phyloP scores from a whole-genome alignment of 768 basidiomycete genomes.

The Crassisporium funariophilum region DNA sequence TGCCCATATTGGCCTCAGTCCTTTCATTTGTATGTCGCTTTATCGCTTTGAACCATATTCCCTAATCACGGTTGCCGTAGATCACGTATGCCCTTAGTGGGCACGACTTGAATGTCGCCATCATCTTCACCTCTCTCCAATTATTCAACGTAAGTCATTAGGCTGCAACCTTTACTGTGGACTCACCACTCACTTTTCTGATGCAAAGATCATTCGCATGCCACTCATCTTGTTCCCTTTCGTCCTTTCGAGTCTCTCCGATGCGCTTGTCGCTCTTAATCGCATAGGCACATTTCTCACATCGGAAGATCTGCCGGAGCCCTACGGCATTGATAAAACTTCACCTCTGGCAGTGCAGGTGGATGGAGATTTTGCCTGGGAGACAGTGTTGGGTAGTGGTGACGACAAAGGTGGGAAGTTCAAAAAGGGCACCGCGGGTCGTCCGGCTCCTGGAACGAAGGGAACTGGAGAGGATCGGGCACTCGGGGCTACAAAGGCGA shows the following conservation, averaged over 20 bases:
- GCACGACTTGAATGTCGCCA: slow-evolving; percentile 53
- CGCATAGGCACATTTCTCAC: slow-evolving; percentile 54
- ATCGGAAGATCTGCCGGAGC: slow-evolving; percentile 55
- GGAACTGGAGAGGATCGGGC: neutral
- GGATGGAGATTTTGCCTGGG: slow-evolving; percentile 57
- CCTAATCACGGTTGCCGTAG: slow-evolving; percentile 31
- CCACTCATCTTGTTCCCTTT: slow-evolving; percentile 61
- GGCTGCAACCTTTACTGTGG: neutral
- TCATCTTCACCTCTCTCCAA: slow-evolving; percentile 60
- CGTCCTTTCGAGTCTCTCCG: slow-evolving; percentile 49
- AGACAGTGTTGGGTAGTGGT: slow-evolving; percentile 31
- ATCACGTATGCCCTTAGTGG: slow-evolving; percentile 65
- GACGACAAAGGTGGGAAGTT: slow-evolving; percentile 17
- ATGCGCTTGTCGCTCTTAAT: slow-evolving; percentile 52
- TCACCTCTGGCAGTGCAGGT: slow-evolving; percentile 44
- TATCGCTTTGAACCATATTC: neutral
- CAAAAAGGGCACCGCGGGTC: neutral
- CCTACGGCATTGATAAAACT: slow-evolving; percentile 44
- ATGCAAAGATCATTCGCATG: slow-evolving; percentile 50
- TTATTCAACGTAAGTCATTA: slow-evolving; percentile 55
- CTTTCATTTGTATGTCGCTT: slow-evolving; percentile 49
- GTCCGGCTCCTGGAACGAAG: slow-evolving; percentile 1
- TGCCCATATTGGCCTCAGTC: slow-evolving; percentile 54
- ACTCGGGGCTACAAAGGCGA: neutral
- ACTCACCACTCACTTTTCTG: neutral